Conservation (phyloP, 768 basidiomycete species). For the Kwoniella sp. region DNA sequence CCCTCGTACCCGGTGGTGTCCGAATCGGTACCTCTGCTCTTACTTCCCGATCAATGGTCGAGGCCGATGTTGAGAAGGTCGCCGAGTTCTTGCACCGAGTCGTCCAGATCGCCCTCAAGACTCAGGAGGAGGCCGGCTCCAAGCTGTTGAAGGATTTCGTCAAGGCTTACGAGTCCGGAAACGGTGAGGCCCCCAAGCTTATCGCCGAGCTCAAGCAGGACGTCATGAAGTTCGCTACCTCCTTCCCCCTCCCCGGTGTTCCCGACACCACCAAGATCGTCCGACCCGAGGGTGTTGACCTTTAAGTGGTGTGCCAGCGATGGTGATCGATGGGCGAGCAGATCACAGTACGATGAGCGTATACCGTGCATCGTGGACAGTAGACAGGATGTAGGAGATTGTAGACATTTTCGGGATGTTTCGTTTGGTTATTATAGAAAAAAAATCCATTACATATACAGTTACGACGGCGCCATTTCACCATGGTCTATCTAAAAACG, state of each 20-base stretch:
- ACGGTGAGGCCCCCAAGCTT: slow-evolving; percentile 64
- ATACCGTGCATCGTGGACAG: no score
- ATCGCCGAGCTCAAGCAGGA: slow-evolving; percentile 76
- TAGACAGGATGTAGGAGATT: no score
- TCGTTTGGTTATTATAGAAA: not conserved
- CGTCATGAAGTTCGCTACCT: slow-evolving; percentile 74
- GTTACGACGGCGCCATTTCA: slow-evolving; percentile 14
- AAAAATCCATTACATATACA: not conserved
- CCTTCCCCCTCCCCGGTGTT: slow-evolving; percentile 93
- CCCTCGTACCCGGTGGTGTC: slow-evolving; percentile 94
- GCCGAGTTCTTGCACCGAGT: slow-evolving; percentile 90
- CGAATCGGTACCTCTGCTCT: slow-evolving; percentile 92
- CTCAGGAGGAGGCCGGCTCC: slow-evolving; percentile 92
- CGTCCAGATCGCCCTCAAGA: slow-evolving; percentile 80
- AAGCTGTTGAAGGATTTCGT: slow-evolving; percentile 97
- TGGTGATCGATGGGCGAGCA: not conserved
- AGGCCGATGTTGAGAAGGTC: slow-evolving; percentile 81
- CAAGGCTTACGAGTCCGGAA: slow-evolving; percentile 60
- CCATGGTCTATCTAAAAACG: slow-evolving; percentile 12
- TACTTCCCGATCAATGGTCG: slow-evolving; percentile 90
- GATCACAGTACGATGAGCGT: no score
- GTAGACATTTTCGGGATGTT: slow-evolving; percentile 3
- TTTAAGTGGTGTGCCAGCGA: slow-evolving; percentile 36
- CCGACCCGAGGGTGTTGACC: slow-evolving; percentile 45
- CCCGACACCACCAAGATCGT: slow-evolving; percentile 56